Evolutionary conservation across 2,329 filamentous ascomycete species (phyloP), one percentile per base, ranked within the genome.

Genomic region (Juglanconis juglandina): DNA sequence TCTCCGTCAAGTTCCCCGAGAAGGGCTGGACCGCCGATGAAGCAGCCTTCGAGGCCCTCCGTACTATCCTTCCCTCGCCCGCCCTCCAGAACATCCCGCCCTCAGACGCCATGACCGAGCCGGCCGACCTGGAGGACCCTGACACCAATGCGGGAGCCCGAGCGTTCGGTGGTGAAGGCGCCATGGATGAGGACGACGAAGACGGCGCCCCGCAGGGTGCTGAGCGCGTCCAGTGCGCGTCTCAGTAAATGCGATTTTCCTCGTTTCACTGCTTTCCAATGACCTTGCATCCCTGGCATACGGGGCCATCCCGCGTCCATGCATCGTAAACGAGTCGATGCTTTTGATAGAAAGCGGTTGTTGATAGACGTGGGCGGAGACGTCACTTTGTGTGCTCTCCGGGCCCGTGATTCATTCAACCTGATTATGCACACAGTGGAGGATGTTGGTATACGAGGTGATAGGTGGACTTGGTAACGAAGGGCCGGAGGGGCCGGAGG

Each of bases 1-100:
- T 99, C 80, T 88, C 91, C 71, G 92, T 99, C 78, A 96, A 96
- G 79, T 98, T 99, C 84, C 95, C 95, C 53, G 88, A 91, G 71
- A 89, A 87, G 79, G 81, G 85, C 72, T 89, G 86, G 83, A 84
- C 85, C 42, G 73, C 84, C 42, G 81, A 89, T 55, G 79, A 87
- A 14, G 81, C 86, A 60, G 88, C 91, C 64, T 90, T 96, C 68
- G 86, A 91, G 60, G 81, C 88, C 11, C 87, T 99, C 44, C 92
- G 95, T 72, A 84, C 87, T 68, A 87, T 96, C 58, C 85, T 99
- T n/a, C 94, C 94, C 2, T 77, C 89, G 2, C 88, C 84, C 2
- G 66, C 77, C 44, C 73, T 87, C 44, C 82, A 90, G 72, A 78
- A 83, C 59, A 76, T 84, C 32, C 90, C 92, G 51, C 92, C 94